These are phyloP conservation scores for Zymoseptoria pseudotritici DNA, from an alignment of 2,329 filamentous ascomycete species.

Conservation along the genomic window DNA sequence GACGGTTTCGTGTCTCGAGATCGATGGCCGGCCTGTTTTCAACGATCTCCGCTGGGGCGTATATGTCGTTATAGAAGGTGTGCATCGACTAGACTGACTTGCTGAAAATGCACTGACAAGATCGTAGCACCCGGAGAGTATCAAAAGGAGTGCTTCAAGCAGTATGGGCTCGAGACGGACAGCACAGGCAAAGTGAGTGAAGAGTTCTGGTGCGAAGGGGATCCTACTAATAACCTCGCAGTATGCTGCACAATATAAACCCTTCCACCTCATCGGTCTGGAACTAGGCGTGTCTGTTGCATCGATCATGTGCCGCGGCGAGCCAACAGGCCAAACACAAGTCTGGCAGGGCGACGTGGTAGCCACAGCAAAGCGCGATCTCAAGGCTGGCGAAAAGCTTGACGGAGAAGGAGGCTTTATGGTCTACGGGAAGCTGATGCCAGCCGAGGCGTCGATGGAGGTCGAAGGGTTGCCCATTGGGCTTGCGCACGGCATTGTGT, in stretches of 20 bases:
- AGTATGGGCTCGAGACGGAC: conserved; percentile 41
- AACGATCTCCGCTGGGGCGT: conserved; percentile 40
- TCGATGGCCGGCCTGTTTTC: conserved; percentile 35
- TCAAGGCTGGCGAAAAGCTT: conserved; percentile 39
- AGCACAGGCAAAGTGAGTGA: conserved; percentile 25
- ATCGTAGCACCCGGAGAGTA: conserved; percentile 34
- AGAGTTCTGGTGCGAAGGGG: neutral
- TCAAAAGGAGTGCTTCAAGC: conserved; percentile 38
- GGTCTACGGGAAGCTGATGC: conserved; percentile 40
- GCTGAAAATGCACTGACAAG: neutral
- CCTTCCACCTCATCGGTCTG: conserved; percentile 42
- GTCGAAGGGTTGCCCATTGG: conserved; percentile 40
- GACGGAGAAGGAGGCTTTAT: conserved; percentile 42
- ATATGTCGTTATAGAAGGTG: conserved; percentile 37
- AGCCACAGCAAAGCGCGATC: conserved; percentile 40
- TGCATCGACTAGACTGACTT: neutral
- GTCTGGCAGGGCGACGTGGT: conserved; percentile 41
- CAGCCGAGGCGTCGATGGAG: conserved; percentile 33
- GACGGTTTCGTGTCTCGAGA: conserved; percentile 40
- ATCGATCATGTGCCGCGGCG: conserved; percentile 40
- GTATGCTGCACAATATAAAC: conserved; percentile 42
- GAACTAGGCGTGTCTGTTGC: conserved; percentile 41
- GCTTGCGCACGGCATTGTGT: conserved; percentile 36
- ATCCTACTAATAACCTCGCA: conserved; percentile 1
- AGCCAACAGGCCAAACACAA: conserved; percentile 41